Base-by-base conservation (phyloP, 257 asterid genomes). In the Petunia axillaris region DNA sequence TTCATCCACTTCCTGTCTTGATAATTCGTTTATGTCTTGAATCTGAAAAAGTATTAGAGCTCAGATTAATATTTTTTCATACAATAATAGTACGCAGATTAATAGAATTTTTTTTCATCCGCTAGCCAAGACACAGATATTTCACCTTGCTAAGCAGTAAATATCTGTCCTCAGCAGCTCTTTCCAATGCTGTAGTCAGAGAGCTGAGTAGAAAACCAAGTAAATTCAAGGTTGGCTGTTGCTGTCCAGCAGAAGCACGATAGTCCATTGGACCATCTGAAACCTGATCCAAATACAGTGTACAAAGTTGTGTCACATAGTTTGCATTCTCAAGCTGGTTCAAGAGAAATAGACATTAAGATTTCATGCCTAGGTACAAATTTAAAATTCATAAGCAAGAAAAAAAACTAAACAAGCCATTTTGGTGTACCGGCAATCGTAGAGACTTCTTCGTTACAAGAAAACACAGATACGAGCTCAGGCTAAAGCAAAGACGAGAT, bases 1-100 rank as follows among this genome's bases (percentile, higher is more conserved):
- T 85, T 92, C 98, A 80, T 93, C 99, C 81, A 96, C 97, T 91
- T 96, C 99, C 85, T 92, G 98, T 71, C 98, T 94, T 60, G 99
- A 90, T 75, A 96, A 85, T 88, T 96, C 98, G 83, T 93, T 95
- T 82, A 95, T 93, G 88, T 96, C 99, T 86, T 90, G 95, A 82
- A 94, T 90, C 98, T 96, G 82, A 70, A 83, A 70, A 39, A 40
- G 52, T 48, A 84, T 76, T 64, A 38, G 15, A 54, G 36, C 48
- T 15, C 15, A 7, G 40, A 43, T 48, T 41, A 9, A 6, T 25
- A 25, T 52, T 9, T 52, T 50, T 50, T 50, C 10, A 50, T 50
- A 50, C 8, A 13, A 50, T 50, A 50, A 50, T 50, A 8, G 3
- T 52, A 50, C 44, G 10, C 59, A 48, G 77, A 48, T 48, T 46